Conservation (phyloP, 2,329 filamentous ascomycete genomes). For the Rhexocercosporidium sp. region DNA sequence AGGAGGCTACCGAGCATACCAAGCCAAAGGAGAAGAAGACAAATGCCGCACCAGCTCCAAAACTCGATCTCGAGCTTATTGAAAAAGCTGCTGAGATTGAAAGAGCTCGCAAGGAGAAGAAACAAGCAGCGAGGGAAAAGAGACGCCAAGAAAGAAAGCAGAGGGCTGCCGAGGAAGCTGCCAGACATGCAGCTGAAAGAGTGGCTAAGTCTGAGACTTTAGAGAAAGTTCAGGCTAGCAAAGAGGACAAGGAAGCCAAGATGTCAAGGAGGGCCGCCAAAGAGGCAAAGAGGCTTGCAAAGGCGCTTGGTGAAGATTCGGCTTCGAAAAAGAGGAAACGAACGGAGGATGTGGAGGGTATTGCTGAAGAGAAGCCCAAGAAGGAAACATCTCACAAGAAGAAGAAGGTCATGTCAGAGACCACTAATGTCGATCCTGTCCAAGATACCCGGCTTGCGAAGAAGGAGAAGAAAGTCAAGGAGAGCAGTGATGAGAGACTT, state of each 20-base stretch:
- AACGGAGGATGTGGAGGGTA: conserved; percentile 6
- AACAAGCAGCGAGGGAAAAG: conserved; percentile 13
- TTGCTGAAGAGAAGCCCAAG: conserved; percentile 1
- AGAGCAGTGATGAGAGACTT: conserved; percentile 18
- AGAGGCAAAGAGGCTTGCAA: conserved; percentile 4
- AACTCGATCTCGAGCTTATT: conserved; percentile 9
- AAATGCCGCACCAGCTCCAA: conserved; percentile 9
- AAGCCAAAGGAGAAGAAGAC: neutral
- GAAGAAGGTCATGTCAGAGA: conserved; percentile 23
- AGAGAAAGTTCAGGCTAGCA: neutral
- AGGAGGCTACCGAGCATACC: conserved; percentile 1
- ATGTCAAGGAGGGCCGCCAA: conserved; percentile 12
- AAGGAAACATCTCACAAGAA: conserved; percentile 22
- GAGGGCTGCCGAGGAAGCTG: neutral
- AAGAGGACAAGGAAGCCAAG: neutral
- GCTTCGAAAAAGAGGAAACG: conserved; percentile 21
- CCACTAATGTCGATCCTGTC: conserved; percentile 21
- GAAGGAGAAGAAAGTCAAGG: conserved; percentile 8
- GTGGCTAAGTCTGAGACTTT: neutral
- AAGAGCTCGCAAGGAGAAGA: conserved; percentile 18
- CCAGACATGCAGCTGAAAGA: neutral
- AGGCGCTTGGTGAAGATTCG: neutral
- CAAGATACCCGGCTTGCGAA: conserved; percentile 16
- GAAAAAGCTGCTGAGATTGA: conserved; percentile 12
- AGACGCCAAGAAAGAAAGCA: conserved; percentile 15